Conservation (phyloP, 345 rosid species). For the Citrus medica region DNA sequence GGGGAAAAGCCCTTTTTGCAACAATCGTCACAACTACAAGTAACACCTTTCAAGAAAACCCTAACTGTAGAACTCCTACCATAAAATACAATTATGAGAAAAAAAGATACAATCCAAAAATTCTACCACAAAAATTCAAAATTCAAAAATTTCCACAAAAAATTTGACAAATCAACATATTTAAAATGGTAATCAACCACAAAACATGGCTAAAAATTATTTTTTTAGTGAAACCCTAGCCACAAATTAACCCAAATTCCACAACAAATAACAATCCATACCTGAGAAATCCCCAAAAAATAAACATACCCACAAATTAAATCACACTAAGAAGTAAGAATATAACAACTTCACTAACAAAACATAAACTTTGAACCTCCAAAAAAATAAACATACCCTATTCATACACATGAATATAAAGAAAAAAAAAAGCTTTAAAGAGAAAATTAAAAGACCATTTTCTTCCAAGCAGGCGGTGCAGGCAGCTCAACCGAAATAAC, state of each 20-base stretch:
- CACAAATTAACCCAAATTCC: conserved; percentile 2
- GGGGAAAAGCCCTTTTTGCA: conserved; percentile 15
- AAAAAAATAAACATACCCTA: neutral
- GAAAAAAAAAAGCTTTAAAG: neutral
- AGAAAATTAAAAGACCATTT: conserved; percentile 44
- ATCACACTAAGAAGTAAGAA: neutral
- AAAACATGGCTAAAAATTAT: too few relatives aligned
- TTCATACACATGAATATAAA: neutral
- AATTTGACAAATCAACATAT: neutral
- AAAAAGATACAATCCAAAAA: conserved; percentile 1
- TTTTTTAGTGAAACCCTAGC: conserved; percentile 8
- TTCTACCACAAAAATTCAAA: neutral
- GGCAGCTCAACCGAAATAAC: conserved; percentile 65
- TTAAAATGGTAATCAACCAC: neutral
- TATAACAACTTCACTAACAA: neutral
- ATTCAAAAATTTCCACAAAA: neutral
- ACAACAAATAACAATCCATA: neutral
- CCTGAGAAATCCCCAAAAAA: neutral
- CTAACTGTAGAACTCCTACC: conserved; percentile 2
- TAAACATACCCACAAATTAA: neutral
- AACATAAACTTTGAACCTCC: neutral
- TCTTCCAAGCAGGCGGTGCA: conserved; percentile 80
- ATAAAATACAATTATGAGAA: neutral
- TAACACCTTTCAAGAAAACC: conserved; percentile 9
- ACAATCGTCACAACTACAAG: conserved; percentile 9